Evolutionary conservation across 2,329 filamentous ascomycete genomes (phyloP).

Genomic region (Orbilia ellipsospora): DNA sequence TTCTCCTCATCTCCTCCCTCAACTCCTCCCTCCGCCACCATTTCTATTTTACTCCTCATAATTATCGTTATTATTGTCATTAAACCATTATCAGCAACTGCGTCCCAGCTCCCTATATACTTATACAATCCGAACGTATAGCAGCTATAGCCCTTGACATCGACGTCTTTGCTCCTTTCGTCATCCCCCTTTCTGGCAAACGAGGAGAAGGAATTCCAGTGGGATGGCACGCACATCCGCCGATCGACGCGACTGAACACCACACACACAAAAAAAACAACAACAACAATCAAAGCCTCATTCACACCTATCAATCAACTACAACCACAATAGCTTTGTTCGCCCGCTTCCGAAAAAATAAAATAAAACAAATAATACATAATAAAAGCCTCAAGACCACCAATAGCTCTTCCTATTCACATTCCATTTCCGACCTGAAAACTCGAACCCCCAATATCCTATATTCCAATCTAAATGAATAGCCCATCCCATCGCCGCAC

Average conservation of each 20-base stretch:
- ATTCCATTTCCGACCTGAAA: background rate
- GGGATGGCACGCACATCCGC: too few relatives aligned
- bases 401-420: background rate
- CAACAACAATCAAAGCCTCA: too few relatives aligned
- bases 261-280: too few relatives aligned
- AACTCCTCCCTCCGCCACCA: constrained; percentile 4
- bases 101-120: too few relatives aligned
- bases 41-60: background rate
- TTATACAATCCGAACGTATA: too few relatives aligned
- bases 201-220: background rate
- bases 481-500: constrained; percentile 50
- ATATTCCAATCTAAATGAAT: constrained; percentile 19
- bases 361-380: too few relatives aligned
- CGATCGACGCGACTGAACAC: too few relatives aligned
- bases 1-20: background rate
- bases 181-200: background rate
- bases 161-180: background rate
- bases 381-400: background rate
- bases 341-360: background rate
- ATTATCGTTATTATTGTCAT: background rate
- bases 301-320: too few relatives aligned
- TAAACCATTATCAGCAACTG: background rate
- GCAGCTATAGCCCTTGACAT: too few relatives aligned
- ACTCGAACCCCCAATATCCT: background rate
- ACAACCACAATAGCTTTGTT: background rate